These are phyloP conservation scores for Auricularia cornea DNA, from an alignment of 768 basidiomycete genomes.

Conservation along the genomic window DNA sequence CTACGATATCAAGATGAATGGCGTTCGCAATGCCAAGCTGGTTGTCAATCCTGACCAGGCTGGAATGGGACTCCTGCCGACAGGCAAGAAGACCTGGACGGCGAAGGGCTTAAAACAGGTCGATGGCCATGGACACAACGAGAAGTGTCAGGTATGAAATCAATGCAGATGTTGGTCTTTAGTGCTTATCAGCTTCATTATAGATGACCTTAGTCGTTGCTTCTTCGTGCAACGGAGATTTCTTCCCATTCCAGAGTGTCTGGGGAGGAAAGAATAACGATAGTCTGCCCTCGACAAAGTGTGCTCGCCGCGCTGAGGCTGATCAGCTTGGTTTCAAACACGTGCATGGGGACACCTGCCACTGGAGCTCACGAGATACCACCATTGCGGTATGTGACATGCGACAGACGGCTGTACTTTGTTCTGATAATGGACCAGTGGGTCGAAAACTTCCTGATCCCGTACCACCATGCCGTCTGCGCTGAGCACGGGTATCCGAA, in stretches of 20 bases:
- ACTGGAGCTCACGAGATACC: not conserved
- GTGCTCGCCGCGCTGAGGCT: not conserved
- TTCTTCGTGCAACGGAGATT: slow-evolving; percentile 15
- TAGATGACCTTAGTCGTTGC: slow-evolving; percentile 19
- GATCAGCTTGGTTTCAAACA: not conserved
- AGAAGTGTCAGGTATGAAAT: slow-evolving; percentile 14
- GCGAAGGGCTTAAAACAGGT: slow-evolving; percentile 17
- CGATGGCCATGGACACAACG: slow-evolving; percentile 17
- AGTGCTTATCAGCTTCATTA: too few relatives aligned
- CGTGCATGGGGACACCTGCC: not conserved
- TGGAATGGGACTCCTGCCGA: slow-evolving; percentile 9
- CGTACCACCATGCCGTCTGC: not conserved
- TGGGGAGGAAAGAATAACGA: slow-evolving; percentile 15
- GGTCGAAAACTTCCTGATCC: not conserved
- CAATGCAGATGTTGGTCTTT: not conserved
- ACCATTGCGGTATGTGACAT: not conserved
- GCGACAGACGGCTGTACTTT: not conserved
- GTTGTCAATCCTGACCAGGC: slow-evolving; percentile 21
- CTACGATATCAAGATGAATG: slow-evolving; percentile 8
- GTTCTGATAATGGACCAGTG: not conserved
- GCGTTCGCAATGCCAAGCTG: slow-evolving; percentile 8
- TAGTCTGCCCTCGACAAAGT: slow-evolving; percentile 12
- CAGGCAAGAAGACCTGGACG: slow-evolving; percentile 13
- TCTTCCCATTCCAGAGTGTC: slow-evolving; percentile 27
- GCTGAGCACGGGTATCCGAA: not conserved